phyloP scores from a whole-genome alignment of 345 rosid species.

The Citrus mangshanensis region DNA sequence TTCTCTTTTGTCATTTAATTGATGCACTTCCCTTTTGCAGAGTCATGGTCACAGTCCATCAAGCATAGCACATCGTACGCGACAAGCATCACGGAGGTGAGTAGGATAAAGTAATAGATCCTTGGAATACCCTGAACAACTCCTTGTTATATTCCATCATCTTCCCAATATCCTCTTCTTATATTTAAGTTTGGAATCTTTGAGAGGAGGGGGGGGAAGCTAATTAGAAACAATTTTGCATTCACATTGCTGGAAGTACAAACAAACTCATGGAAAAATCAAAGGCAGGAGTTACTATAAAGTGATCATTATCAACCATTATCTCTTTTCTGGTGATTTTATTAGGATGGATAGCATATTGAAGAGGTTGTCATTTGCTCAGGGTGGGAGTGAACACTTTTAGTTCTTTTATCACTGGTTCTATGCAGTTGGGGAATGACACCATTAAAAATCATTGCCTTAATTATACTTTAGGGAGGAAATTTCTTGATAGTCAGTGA shows the following conservation, averaged over 20 bases:
- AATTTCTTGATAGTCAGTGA: not conserved
- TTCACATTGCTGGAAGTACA: not conserved
- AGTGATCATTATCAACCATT: not conserved
- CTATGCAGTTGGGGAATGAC: not conserved
- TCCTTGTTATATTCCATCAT: not conserved
- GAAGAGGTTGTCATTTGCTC: not conserved
- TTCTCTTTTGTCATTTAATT: not conserved
- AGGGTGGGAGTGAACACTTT: no score
- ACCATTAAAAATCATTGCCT: not conserved
- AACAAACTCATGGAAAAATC: not conserved
- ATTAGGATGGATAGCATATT: not conserved
- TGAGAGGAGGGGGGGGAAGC: no score
- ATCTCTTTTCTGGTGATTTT: not conserved
- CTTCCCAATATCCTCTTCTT: not conserved
- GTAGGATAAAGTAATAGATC: not conserved
- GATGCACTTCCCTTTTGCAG: constrained; percentile 30
- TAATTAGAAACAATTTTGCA: not conserved
- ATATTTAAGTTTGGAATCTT: not conserved
- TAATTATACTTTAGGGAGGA: not conserved
- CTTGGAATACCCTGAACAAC: not conserved
- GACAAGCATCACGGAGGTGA: constrained; percentile 63
- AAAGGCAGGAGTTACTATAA: not conserved
- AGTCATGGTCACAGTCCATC: constrained; percentile 42
- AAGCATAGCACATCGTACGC: constrained; percentile 45
- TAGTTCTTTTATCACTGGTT: no score